Evolutionary conservation across 2,329 filamentous ascomycete genomes (phyloP).

Genomic region (Penicillium polonicum): DNA sequence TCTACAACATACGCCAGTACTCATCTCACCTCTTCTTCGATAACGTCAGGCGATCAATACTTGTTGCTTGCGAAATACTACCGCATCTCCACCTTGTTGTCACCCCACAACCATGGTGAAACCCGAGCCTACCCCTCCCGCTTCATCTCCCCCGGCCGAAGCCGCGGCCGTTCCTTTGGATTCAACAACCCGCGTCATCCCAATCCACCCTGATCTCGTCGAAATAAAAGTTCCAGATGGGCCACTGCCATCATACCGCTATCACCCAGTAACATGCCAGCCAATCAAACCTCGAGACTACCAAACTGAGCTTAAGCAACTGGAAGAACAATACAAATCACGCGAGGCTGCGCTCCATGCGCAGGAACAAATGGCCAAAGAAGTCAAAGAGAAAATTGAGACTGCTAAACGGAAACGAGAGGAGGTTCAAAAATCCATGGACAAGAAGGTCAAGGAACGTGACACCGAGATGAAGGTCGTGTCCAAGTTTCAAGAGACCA

Average conservation of each 20-base stretch:
- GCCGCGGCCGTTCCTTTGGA: conserved; percentile 33
- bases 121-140: conserved; percentile 35
- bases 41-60: background rate
- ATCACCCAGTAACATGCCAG: conserved; percentile 41
- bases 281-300: conserved; percentile 34
- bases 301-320: conserved; percentile 32
- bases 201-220: conserved; percentile 41
- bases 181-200: conserved; percentile 37
- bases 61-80: too few species aligned
- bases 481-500: conserved; percentile 43
- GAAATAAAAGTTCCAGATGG: conserved; percentile 42
- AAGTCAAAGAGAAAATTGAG: conserved; percentile 39
- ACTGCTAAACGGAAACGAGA: conserved; percentile 40
- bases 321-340: conserved; percentile 39
- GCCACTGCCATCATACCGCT: conserved; percentile 34
- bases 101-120: conserved; percentile 13
- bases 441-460: conserved; percentile 45
- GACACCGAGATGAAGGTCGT: conserved; percentile 45
- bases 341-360: conserved; percentile 37
- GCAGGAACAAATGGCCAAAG: conserved; percentile 39
- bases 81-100: background rate
- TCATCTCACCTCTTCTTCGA: background rate
- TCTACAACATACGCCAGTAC: background rate
- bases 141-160: conserved; percentile 36
- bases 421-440: conserved; percentile 41